Conservation (phyloP, 2,329 filamentous ascomycete species). For the Daldinia eschscholtzii region DNA sequence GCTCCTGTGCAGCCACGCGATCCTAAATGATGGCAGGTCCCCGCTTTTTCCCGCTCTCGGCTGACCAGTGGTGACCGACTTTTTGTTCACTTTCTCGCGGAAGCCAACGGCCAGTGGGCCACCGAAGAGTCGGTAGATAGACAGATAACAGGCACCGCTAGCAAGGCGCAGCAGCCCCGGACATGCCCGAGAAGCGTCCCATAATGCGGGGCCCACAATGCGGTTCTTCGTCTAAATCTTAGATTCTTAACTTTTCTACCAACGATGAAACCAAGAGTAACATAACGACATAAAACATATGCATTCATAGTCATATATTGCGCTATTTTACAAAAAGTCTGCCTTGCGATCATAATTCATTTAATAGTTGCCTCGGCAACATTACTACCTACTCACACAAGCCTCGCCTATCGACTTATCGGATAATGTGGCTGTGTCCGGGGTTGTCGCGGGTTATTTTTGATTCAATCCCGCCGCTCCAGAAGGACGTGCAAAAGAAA, state of each 20-base stretch:
- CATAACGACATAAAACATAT: background rate
- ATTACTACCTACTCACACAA: background rate
- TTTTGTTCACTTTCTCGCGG: slow-evolving; percentile 30
- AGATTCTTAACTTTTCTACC: slow-evolving; percentile 7
- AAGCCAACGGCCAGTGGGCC: slow-evolving; percentile 25
- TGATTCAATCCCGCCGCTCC: slow-evolving; percentile 4
- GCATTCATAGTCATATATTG: background rate
- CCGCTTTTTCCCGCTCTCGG: slow-evolving; percentile 38
- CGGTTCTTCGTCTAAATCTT: slow-evolving; percentile 2
- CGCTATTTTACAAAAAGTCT: slow-evolving; percentile 28
- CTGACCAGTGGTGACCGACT: slow-evolving; percentile 39
- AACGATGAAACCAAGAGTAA: background rate
- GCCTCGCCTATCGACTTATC: slow-evolving; percentile 7
- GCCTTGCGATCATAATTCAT: slow-evolving; percentile 32
- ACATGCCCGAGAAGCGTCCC: slow-evolving; percentile 39
- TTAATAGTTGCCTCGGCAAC: background rate
- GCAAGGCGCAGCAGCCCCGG: slow-evolving; percentile 44
- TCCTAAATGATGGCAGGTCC: slow-evolving; percentile 9
- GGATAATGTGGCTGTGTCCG: slow-evolving; percentile 29
- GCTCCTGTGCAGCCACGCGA: slow-evolving; percentile 20
- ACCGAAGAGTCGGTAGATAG: slow-evolving; percentile 36
- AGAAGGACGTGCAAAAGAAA: background rate
- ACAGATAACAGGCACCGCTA: slow-evolving; percentile 7
- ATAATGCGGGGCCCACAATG: slow-evolving; percentile 1
- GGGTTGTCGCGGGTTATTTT: background rate